A percentile compares a stretch with the other conserved stretches of the same genome.
These are phyloP conservation scores for Microsporum canis DNA, from an alignment of 2,329 filamentous ascomycete genomes.

Conservation along the genomic window DNA sequence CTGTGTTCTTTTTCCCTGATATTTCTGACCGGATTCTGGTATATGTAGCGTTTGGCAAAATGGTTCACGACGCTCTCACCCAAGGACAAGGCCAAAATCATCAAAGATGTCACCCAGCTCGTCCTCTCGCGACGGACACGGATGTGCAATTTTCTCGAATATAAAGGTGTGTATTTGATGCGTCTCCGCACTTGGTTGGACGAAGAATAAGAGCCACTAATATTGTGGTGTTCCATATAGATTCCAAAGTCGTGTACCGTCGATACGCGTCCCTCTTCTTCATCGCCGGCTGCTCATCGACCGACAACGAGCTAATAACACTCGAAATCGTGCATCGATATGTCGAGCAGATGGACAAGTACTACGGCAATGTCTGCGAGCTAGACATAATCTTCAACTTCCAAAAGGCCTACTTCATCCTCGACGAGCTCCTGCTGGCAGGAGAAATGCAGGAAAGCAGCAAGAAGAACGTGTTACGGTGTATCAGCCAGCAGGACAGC, in stretches of 20 bases:
- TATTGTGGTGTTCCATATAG: constrained; percentile 38
- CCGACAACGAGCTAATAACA: constrained; percentile 95
- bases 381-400: constrained; percentile 99
- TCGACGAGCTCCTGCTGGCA: constrained; percentile 88
- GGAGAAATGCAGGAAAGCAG: constrained; percentile 98
- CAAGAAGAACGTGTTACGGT: constrained; percentile 95
- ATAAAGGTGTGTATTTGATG: constrained; percentile 59
- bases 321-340: constrained; percentile 98
- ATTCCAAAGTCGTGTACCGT: constrained; percentile 97
- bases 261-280: constrained; percentile 98
- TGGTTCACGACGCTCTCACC: constrained; percentile 98
- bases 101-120: constrained; percentile 97
- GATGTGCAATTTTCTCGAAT: constrained; percentile 99
- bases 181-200: background rate
- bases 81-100: constrained; percentile 98
- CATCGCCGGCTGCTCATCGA: constrained; percentile 93
- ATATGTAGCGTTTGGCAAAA: constrained; percentile 78
- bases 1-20: background rate
- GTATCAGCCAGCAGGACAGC: constrained; percentile 94
- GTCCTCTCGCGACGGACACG: constrained; percentile 89
- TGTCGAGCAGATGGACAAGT: constrained; percentile 99
- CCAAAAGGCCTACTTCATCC: constrained; percentile 98
- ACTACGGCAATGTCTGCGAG: constrained; percentile 99
- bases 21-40: background rate
- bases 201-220: background rate